Evolutionary conservation across 805 yeast species (phyloP).

Genomic region (Pichia exigua): DNA sequence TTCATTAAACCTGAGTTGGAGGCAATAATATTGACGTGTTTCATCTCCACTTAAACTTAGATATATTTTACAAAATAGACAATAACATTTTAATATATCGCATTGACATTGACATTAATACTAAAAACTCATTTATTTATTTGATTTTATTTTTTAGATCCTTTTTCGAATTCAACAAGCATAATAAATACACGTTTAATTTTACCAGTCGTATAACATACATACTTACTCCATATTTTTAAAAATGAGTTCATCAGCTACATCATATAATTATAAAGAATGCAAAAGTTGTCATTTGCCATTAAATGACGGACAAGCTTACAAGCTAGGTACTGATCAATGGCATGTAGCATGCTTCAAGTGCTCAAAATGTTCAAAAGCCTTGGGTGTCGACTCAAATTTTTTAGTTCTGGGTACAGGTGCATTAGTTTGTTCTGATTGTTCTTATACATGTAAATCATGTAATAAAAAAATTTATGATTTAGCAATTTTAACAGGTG

Average conservation of each 20-base stretch:
- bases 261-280: slow-evolving; percentile 12
- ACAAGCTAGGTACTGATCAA: slow-evolving; percentile 86
- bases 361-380: slow-evolving; percentile 75
- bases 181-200: not conserved
- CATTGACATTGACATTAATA: too few relatives aligned
- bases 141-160: not conserved
- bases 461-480: slow-evolving; percentile 87
- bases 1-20: not conserved
- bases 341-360: slow-evolving; percentile 95
- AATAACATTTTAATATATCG: not conserved
- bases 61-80: not conserved
- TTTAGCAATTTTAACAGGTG: slow-evolving; percentile 89
- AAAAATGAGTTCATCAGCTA: slow-evolving; percentile 7
- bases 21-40: not conserved
- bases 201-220: too few relatives aligned
- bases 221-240: not conserved
- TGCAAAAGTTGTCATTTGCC: slow-evolving; percentile 38
- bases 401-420: slow-evolving; percentile 92
- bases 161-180: not conserved
- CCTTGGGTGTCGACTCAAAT: slow-evolving; percentile 80
- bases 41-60: not conserved
- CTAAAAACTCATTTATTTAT: not conserved
- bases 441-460: slow-evolving; percentile 84
- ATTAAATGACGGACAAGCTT: slow-evolving; percentile 87
- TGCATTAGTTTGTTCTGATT: slow-evolving; percentile 77